phyloP scores from a whole-genome alignment of 2,329 filamentous ascomycete species.

The Grosmannia serpens region DNA sequence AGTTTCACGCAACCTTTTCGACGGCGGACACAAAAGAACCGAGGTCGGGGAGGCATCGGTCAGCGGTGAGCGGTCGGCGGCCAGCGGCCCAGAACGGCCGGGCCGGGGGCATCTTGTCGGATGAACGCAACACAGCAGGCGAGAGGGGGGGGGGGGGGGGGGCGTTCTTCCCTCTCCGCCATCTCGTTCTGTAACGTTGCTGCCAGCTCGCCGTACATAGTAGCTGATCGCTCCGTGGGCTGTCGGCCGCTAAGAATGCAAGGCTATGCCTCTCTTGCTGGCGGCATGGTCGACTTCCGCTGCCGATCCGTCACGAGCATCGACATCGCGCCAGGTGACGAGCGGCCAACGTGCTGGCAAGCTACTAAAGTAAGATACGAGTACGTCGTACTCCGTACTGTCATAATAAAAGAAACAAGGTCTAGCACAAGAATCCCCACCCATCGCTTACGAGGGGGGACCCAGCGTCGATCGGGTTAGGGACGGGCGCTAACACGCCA shows the following conservation, averaged over 20 bases:
- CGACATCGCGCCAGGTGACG: neutral
- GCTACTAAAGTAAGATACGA: neutral
- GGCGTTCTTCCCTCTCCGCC: neutral
- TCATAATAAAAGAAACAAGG: neutral
- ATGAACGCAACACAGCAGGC: too few species aligned
- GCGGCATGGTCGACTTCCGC: neutral
- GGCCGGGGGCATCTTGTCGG: too few species aligned
- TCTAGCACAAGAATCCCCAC: neutral
- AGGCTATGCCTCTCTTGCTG: neutral
- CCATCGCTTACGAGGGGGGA: neutral
- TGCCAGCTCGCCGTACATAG: too few species aligned
- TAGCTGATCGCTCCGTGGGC: neutral
- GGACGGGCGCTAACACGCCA: constrained; percentile 7
- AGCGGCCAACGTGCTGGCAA: neutral
- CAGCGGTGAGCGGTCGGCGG: too few species aligned
- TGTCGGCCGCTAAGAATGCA: neutral
- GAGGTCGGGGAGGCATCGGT: neutral
- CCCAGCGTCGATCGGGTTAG: constrained; percentile 11
- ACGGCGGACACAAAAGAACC: neutral
- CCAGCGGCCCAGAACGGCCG: too few species aligned
- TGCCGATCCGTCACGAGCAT: neutral
- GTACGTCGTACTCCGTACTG: too few species aligned
- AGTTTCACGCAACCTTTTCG: neutral
- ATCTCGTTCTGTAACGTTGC: neutral
- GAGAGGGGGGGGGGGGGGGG: too few species aligned